Base-by-base conservation (phyloP, 1,139 yeast genomes). In the Yamadazyma mexicana region DNA sequence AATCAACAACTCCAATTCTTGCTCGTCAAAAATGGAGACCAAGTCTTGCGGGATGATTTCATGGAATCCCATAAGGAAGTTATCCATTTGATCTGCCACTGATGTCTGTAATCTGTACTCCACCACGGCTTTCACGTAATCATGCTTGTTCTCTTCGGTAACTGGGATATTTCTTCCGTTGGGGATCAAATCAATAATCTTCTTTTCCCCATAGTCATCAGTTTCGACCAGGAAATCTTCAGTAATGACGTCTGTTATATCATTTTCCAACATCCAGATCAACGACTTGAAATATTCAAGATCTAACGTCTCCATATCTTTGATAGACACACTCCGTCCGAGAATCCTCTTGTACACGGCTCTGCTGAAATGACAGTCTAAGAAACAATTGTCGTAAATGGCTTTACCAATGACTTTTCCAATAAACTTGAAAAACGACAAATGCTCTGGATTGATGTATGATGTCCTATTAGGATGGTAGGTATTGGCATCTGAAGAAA, bases 381-480 rank as follows among this genome's bases (percentile, higher is more conserved):
- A 71, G 61, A 83, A 84, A 50, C 92, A 83, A 33, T 81, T 82
- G 58, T 94, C 98, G 57, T 76, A 84, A 16, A 94, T 86, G 1
- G 98, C 98, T 55, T 92, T 92, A 40, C 97, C 98, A 52, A 94
- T 87, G 26, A 94, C 77, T 56, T 95, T 77, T 17, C 99, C 99
- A 61, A 91, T 86, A 60, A 94, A 94, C 59, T 88, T 88, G 77
- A 92, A 92, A 59, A 88, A 91, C 5, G 94, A 84, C 44, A 89
- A 66, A 63, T 91, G 98, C 53, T 88, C 96, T 0, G 97, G 96
- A 52, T 91, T 91, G 26, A 89, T 87, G 69, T 88, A 87, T 0
- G 97, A 89, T 0, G 95, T 85, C 48, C 97, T 69, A 59, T 92
- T 92, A 4, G 98, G 98, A 60, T 92, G 98, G 74, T 89, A 92